Evolutionary conservation across 768 basidiomycete genomes (phyloP).

Genomic region (Artomyces pyxidatus): DNA sequence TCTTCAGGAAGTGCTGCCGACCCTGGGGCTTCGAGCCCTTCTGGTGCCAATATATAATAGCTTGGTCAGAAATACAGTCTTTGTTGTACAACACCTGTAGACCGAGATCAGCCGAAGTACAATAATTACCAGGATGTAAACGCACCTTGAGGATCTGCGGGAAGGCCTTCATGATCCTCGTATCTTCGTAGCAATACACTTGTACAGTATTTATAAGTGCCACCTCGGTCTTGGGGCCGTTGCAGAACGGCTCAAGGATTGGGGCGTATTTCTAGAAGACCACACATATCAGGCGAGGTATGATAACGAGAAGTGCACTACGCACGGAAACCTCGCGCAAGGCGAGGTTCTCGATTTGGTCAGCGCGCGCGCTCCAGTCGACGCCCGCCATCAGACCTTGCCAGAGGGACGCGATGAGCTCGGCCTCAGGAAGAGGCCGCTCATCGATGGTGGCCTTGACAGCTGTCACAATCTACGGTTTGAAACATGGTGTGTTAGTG

Average conservation of each 20-base stretch:
- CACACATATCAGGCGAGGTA: no score
- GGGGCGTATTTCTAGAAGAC: slow-evolving; percentile 78
- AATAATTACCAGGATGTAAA: neutral
- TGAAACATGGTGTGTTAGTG: neutral
- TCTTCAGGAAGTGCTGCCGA: slow-evolving; percentile 90
- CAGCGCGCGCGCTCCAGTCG: slow-evolving; percentile 84
- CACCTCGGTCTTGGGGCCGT: slow-evolving; percentile 83
- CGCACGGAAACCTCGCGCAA: slow-evolving; percentile 81
- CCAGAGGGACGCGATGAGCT: slow-evolving; percentile 88
- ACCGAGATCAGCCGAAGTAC: neutral
- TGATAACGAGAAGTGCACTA: no score
- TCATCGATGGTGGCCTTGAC: slow-evolving; percentile 71
- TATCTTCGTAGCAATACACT: slow-evolving; percentile 94
- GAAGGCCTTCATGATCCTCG: slow-evolving; percentile 90
- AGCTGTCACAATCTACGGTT: slow-evolving; percentile 60
- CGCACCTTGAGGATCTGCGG: slow-evolving; percentile 85
- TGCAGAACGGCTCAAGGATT: slow-evolving; percentile 86
- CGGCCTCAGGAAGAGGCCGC: slow-evolving; percentile 74
- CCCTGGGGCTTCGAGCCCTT: slow-evolving; percentile 97
- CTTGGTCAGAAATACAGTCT: slow-evolving; percentile 91
- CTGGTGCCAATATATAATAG: slow-evolving; percentile 96
- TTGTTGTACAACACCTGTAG: slow-evolving; percentile 86
- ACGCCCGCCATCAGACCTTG: slow-evolving; percentile 80
- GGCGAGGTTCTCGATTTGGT: slow-evolving; percentile 88
- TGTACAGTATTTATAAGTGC: slow-evolving; percentile 93